Evolutionary conservation across 371 early-diverging fungal species (phyloP).

Genomic region (Circinella minor): DNA sequence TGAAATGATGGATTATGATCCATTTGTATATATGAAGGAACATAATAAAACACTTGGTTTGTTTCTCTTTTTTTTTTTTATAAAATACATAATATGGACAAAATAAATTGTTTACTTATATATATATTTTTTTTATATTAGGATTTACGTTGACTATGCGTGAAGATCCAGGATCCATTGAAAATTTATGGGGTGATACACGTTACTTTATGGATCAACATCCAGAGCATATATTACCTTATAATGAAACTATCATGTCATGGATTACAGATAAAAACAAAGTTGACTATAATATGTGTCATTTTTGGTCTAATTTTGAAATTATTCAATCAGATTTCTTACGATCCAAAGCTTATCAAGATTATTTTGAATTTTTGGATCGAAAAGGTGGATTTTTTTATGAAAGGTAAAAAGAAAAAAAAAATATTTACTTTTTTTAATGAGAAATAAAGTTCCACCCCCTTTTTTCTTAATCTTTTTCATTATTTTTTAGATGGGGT

Average conservation of each 20-base stretch:
- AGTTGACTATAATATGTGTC: conserved; percentile 67
- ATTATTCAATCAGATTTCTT: conserved; percentile 80
- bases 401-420: conserved; percentile 67
- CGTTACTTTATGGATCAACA: conserved; percentile 21
- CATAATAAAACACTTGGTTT: conserved; percentile 81
- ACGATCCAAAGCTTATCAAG: conserved; percentile 71
- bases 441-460: too few species aligned
- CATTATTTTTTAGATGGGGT: conserved; percentile 69
- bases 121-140: too few species aligned
- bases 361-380: conserved; percentile 86
- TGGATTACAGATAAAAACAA: conserved; percentile 34
- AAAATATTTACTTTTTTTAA: too few species aligned
- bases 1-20: conserved; percentile 83
- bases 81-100: neutral
- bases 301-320: conserved; percentile 71
- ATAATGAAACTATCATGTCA: conserved; percentile 28
- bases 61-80: neutral
- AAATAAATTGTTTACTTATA: too few species aligned
- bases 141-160: conserved; percentile 24
- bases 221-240: conserved; percentile 13
- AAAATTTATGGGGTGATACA: conserved; percentile 23
- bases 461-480: neutral
- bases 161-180: conserved; percentile 14
- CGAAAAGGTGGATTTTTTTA: conserved; percentile 90
- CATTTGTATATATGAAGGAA: conserved; percentile 80